Evolutionary conservation across 331 rosid species (phyloP), one percentile per base, ranked within the genome.

Genomic region (Pyracantha coccinea): DNA sequence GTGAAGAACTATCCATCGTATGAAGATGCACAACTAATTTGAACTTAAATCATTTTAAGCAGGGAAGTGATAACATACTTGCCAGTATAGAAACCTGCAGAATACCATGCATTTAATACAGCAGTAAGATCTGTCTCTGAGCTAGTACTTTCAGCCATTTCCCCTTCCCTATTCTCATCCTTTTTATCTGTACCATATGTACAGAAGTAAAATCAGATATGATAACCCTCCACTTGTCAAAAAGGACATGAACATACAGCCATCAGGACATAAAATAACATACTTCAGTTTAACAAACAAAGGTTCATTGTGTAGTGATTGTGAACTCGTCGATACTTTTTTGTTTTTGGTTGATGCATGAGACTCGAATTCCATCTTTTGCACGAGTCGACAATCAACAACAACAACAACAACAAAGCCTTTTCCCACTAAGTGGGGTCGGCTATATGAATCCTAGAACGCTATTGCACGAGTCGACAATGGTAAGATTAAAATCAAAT

Each of bases 81-180:
- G 83, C 97, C 98, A 71, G 97, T 91, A 84, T 76, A 62, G 83
- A 93, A 84, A 80, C 98, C 98, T 35, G 98, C 97, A 47, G 93
- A 87, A 88, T 89, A 93, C 98, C 98, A 93, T 31, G 98, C 98
- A 77, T 87, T 88, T 67, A 91, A 80, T 78, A 93, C 86, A 38
- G 50, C 85, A 55, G 84, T 59, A 58, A 93, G 86, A 66, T 90
- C 96, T 4, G 92, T 83, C 62, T 82, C 95, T 7, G 85, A 77
- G 86, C 84, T 83, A 73, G 71, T 41, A 70, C 44, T 66, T 69
- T 79, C 84, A 77, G 52, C 44, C 54, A 50, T 47, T 79, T 73
- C 78, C 28, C 54, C 80, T 76, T 76, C 90, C 67, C 59, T 38
- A 68, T 69, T 76, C 35, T 63, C 79, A 21, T 54, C 83, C 70